phyloP scores from a whole-genome alignment of 192 early-diverging fungal species.

The Oehlia diaphana region DNA sequence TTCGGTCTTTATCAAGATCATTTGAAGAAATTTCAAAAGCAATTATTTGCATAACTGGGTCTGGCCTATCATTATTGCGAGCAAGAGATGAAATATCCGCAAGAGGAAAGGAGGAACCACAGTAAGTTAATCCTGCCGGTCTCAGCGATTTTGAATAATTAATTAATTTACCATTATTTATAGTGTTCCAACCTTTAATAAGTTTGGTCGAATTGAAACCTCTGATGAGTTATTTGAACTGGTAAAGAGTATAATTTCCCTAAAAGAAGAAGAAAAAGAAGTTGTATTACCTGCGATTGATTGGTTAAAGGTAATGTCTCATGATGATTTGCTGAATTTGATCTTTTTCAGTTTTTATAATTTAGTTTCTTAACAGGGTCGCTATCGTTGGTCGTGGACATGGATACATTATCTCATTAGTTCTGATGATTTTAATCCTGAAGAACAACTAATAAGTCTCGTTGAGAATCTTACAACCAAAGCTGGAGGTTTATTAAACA shows the following conservation, averaged over 20 bases:
- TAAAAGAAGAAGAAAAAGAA: too few species aligned
- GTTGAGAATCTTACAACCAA: background rate
- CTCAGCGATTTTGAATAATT: too few species aligned
- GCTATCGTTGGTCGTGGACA: background rate
- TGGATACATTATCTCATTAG: background rate
- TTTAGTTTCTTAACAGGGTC: conserved; percentile 6
- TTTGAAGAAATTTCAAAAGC: background rate
- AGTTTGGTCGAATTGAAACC: too few species aligned
- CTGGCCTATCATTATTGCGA: background rate
- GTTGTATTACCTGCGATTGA: too few species aligned
- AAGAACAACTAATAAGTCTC: background rate
- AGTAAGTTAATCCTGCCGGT: background rate
- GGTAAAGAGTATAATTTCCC: too few species aligned
- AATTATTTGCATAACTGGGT: background rate
- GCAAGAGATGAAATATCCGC: background rate
- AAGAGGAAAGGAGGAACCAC: background rate
- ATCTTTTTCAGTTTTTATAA: background rate
- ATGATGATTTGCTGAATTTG: background rate
- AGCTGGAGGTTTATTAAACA: background rate
- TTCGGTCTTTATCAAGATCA: background rate
- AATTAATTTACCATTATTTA: background rate
- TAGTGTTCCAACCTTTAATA: too few species aligned
- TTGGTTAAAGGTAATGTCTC: background rate
- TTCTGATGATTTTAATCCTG: background rate
- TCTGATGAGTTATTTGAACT: too few species aligned